Evolutionary conservation across 768 basidiomycete species (phyloP).

Genomic region (Glaciozyma martinii): DNA sequence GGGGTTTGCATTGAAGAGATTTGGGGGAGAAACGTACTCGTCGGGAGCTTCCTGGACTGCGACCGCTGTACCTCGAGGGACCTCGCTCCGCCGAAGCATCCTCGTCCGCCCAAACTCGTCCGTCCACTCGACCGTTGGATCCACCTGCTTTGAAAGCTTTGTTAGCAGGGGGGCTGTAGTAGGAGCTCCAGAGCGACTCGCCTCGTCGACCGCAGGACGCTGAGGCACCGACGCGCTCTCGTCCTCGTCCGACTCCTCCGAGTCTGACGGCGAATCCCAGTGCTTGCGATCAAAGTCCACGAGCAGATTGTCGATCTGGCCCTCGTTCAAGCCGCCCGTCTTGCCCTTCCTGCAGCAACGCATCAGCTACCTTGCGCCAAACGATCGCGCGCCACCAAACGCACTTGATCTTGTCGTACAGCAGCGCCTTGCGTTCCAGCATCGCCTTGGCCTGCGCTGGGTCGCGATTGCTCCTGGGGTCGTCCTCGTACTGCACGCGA

Average conservation of each 20-base stretch:
- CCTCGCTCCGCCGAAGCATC: conserved; percentile 27
- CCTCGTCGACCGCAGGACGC: background rate
- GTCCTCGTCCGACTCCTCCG: background rate
- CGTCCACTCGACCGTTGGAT: conserved; percentile 30
- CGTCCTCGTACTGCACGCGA: conserved; percentile 23
- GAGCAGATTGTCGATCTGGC: conserved; percentile 30
- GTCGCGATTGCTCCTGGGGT: background rate
- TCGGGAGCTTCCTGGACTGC: background rate
- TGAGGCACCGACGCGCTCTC: background rate
- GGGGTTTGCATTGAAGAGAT: background rate
- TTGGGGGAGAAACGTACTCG: background rate
- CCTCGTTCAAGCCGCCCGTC: conserved; percentile 26
- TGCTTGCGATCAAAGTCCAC: conserved; percentile 35
- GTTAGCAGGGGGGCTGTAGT: background rate
- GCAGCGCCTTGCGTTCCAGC: conserved; percentile 31
- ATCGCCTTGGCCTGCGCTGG: conserved; percentile 11
- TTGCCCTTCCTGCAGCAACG: conserved; percentile 22
- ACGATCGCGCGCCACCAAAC: background rate
- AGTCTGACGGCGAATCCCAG: background rate
- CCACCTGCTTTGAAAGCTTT: background rate
- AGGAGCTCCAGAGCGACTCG: background rate
- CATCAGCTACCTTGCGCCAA: background rate
- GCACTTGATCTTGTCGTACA: conserved; percentile 34
- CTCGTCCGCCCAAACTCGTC: conserved; percentile 35
- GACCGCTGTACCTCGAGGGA: conserved; percentile 19